A percentile compares a stretch with the other conserved stretches of the same genome.
phyloP scores from a whole-genome alignment of 108 stramenopile genomes.

The Fragilaria radians region DNA sequence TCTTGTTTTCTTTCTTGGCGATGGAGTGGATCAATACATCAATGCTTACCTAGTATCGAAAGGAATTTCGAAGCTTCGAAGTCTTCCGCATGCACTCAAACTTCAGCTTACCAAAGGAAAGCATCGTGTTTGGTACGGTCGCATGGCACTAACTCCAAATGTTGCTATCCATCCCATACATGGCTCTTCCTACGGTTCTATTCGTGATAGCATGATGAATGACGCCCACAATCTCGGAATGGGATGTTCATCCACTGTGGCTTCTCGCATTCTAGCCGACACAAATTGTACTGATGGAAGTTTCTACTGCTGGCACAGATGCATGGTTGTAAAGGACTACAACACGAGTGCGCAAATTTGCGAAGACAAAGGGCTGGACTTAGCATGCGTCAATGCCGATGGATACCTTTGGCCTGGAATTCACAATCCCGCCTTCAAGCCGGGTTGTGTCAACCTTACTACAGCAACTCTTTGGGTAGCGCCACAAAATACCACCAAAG shows the following conservation, averaged over 20 bases:
- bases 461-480: too few species aligned
- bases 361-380: background rate
- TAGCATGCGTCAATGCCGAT: background rate
- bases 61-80: conserved; percentile 18
- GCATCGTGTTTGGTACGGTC: conserved; percentile 51
- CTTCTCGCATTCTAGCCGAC: background rate
- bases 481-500: too few species aligned
- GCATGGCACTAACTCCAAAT: conserved; percentile 48
- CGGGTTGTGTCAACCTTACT: background rate
- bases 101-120: conserved; percentile 6
- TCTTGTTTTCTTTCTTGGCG: conserved; percentile 53
- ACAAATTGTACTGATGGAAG: conserved; percentile 5
- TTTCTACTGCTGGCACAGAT: conserved; percentile 77
- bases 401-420: background rate
- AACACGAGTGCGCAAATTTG: background rate
- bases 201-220: conserved; percentile 19
- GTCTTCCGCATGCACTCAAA: conserved; percentile 40
- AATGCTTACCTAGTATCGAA: conserved; percentile 17
- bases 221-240: background rate
- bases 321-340: conserved; percentile 43
- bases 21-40: conserved; percentile 48
- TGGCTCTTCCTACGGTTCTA: conserved; percentile 28
- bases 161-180: conserved; percentile 23
- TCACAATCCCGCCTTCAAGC: background rate
- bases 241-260: conserved; percentile 3